A percentile compares a stretch with the other conserved stretches of the same genome.
phyloP scores from a whole-genome alignment of 164 flowering plant genomes.

The Dillenia suffruticosa region DNA sequence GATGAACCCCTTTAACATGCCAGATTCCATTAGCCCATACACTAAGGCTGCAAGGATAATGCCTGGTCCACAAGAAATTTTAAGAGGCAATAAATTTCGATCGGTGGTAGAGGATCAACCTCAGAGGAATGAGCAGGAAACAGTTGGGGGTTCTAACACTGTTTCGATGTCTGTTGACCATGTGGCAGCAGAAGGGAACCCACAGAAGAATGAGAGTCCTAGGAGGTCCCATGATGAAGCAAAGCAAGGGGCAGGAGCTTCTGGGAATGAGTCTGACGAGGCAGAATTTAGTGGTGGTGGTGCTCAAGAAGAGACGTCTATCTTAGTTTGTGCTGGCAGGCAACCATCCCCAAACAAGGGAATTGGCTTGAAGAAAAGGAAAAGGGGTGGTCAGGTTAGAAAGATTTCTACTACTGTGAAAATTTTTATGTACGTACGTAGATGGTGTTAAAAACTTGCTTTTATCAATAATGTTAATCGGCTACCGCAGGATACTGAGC shows the following conservation, averaged over 20 bases:
- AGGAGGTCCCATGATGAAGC: constrained; percentile 40
- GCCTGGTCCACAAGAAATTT: constrained; percentile 36
- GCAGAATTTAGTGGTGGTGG: constrained; percentile 58
- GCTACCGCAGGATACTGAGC: constrained; percentile 39
- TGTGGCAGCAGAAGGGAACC: constrained; percentile 35
- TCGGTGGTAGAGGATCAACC: constrained; percentile 21
- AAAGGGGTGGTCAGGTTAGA: constrained; percentile 62
- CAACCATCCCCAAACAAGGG: constrained; percentile 40
- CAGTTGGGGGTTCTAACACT: constrained; percentile 33
- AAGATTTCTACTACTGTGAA: not conserved
- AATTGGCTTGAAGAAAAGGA: constrained; percentile 63
- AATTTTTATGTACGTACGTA: not conserved
- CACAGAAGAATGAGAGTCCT: constrained; percentile 36
- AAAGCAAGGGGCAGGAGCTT: constrained; percentile 35
- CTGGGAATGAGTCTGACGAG: constrained; percentile 63
- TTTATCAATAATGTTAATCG: not conserved
- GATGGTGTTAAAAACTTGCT: not conserved
- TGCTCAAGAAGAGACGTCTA: constrained; percentile 38
- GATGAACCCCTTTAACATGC: constrained; percentile 41
- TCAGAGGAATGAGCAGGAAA: constrained; percentile 33
- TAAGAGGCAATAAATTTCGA: constrained; percentile 20
- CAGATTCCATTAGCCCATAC: constrained; percentile 39
- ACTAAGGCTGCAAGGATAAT: constrained; percentile 26
- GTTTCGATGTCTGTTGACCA: constrained; percentile 30
- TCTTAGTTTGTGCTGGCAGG: constrained; percentile 30